A percentile compares a stretch with the other conserved stretches of the same genome.
phyloP scores from a whole-genome alignment of 805 yeast species.

The Kregervanrija delftensis region DNA sequence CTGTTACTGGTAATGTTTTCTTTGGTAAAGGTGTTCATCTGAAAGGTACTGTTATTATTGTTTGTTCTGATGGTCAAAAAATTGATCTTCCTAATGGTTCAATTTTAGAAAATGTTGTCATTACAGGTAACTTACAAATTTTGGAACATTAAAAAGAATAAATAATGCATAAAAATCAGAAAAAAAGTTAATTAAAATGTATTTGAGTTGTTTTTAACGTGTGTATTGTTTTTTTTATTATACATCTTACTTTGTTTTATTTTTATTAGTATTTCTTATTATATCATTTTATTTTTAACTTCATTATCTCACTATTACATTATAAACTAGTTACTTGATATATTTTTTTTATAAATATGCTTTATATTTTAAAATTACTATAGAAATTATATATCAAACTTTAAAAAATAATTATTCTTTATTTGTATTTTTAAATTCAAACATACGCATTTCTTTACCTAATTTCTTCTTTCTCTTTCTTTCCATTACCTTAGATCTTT shows the following conservation, averaged over 20 bases:
- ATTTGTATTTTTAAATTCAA: slow-evolving; percentile 21
- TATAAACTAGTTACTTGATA: not conserved
- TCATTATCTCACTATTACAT: not conserved
- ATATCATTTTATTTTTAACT: not conserved
- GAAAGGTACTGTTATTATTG: slow-evolving; percentile 96
- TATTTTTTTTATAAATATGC: not conserved
- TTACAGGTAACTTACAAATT: slow-evolving; percentile 93
- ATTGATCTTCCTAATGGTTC: slow-evolving; percentile 98
- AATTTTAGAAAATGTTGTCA: slow-evolving; percentile 89
- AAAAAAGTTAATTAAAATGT: no score
- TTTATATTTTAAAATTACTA: no score
- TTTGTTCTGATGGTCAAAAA: slow-evolving; percentile 93
- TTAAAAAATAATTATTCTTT: not conserved
- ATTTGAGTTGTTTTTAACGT: no score
- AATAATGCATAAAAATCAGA: not conserved
- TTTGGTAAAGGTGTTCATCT: slow-evolving; percentile 86
- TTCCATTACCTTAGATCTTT: slow-evolving; percentile 77
- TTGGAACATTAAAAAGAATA: slow-evolving; percentile 59
- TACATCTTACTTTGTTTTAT: no score
- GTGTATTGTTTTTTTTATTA: no score
- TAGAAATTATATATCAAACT: not conserved
- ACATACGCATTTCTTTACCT: slow-evolving; percentile 66
- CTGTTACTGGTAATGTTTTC: slow-evolving; percentile 93
- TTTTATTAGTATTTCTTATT: no score
- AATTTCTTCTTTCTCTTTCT: slow-evolving; percentile 80